Percentiles rank a stretch among this genome's conserved stretches.
These are phyloP conservation scores for Falciphora oryzae DNA, from an alignment of 2,329 filamentous ascomycete genomes.

Conservation along the genomic window DNA sequence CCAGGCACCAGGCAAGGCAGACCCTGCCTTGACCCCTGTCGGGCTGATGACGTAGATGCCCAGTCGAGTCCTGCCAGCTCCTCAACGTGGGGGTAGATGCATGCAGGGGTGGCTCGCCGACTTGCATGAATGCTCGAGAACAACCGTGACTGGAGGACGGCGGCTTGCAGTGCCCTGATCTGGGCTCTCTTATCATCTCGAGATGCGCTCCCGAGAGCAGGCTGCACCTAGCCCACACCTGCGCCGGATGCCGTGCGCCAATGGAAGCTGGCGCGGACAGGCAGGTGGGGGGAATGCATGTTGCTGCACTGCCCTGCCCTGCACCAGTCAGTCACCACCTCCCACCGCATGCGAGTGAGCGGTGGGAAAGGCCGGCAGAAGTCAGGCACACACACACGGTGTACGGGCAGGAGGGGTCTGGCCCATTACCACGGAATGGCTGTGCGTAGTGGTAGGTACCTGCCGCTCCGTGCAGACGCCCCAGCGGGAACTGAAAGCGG, in stretches of 20 bases:
- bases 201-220: not conserved
- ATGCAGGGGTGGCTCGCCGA: not conserved
- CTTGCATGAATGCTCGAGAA: not conserved
- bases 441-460: too few relatives aligned
- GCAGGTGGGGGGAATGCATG: conserved; percentile 8
- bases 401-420: too few relatives aligned
- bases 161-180: not conserved
- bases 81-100: not conserved
- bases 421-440: too few relatives aligned
- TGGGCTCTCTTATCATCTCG: not conserved
- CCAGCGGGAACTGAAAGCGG: too few relatives aligned
- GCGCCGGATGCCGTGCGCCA: not conserved
- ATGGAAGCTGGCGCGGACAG: not conserved
- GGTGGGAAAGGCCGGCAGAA: not conserved
- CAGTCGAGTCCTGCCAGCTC: not conserved
- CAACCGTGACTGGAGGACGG: not conserved
- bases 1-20: not conserved
- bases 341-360: not conserved
- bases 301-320: not conserved
- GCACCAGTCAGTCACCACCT: not conserved
- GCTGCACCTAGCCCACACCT: not conserved
- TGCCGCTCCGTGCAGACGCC: too few relatives aligned
- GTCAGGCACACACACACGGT: not conserved
- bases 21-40: not conserved
- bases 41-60: not conserved